Evolutionary conservation across 345 rosid genomes (phyloP), one percentile per base, ranked within the genome.

Genomic region (Corchorus capsularis): DNA sequence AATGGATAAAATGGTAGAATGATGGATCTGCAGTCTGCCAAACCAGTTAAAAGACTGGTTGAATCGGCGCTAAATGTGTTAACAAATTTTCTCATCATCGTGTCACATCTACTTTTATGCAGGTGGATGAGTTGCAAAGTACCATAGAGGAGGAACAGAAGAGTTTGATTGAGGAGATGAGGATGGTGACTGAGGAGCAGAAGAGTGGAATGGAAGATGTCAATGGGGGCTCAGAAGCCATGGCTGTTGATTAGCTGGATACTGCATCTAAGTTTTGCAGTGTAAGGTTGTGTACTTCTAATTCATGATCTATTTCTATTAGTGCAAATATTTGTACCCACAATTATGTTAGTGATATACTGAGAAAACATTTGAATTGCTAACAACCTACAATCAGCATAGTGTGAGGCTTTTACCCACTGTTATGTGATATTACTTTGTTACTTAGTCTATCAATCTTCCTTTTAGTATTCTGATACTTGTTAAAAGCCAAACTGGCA

Each of bases 111-210:
- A 47, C 71, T 64, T 69, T 8, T 6, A 0, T 57, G 34, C 80
- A 95, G 98, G 98, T 95, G 74, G 99, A 95, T 85, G 99, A 93
- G 88, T 82, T 95, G 80, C 99, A 93, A 86, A 91, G 81, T 72
- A 88, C 91, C 22, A 85, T 95, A 72, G 99, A 93, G 83, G 98
- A 93, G 78, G 98, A 95, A 69, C 98, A 95, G 80, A 93, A 88
- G 89, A 89, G 77, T 82, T 73, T 95, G 82, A 83, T 93, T 47
- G 99, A 93, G 81, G 99, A 95, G 85, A 88, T 91, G 83, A 89
- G 91, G 80, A 84, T 89, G 85, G 86, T 84, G 27, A 79, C 82
- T 54, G 98, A 94, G 52, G 99, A 95, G 76, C 95, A 83, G 63
- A 95, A 89, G 86, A 87, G 72, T 79, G 82, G 81, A n/a, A 55